These are phyloP conservation scores for Podaxis sp. DNA, from an alignment of 768 basidiomycete species.

Conservation along the genomic window DNA sequence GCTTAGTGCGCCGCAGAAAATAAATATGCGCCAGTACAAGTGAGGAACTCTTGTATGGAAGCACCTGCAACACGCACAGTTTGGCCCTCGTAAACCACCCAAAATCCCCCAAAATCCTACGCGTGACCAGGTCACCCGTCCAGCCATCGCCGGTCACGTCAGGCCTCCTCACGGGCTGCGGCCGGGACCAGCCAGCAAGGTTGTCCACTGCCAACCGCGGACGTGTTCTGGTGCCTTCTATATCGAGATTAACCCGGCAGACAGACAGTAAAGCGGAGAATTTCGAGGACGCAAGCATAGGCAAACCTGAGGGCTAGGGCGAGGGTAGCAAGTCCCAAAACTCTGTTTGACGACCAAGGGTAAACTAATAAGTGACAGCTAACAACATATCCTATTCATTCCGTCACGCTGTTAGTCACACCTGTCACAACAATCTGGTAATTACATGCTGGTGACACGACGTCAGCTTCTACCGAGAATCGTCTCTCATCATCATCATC, in stretches of 20 bases:
- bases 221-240: conserved; percentile 1
- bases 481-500: not conserved
- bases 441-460: conserved; percentile 5
- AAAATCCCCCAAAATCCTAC: not conserved
- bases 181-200: conserved; percentile 9
- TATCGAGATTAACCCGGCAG: conserved; percentile 2
- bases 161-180: conserved; percentile 1
- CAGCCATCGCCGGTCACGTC: conserved; percentile 6
- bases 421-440: not conserved
- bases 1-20: conserved; percentile 13
- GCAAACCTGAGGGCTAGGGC: conserved; percentile 1
- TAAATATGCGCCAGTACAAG: conserved; percentile 12
- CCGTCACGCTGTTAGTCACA: not conserved
- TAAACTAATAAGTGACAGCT: not conserved
- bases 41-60: conserved; percentile 15
- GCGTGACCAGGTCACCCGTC: conserved; percentile 6
- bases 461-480: not conserved
- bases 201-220: not conserved
- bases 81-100: not conserved
- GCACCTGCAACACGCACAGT: conserved; percentile 11
- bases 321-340: not conserved
- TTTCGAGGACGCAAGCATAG: conserved; percentile 1
- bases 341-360: conserved; percentile 6
- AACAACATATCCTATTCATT: not conserved
- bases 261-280: not conserved